Base-by-base conservation (phyloP, 352 stramenopile species). In the Peronospora farinosa region DNA sequence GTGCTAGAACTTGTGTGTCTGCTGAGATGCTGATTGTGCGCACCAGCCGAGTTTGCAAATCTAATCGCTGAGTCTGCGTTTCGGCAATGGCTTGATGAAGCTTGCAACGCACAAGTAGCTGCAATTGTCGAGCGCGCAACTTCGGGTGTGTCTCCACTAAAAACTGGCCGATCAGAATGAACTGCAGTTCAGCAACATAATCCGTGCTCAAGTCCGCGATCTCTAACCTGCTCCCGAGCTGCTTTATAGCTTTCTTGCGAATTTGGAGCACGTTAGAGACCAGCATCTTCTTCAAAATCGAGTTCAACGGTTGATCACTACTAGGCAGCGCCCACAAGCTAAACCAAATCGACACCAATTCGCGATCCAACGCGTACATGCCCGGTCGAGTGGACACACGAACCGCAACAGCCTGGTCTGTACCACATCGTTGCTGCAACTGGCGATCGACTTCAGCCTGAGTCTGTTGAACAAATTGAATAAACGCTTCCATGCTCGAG, bases 61-160 rank as follows among this genome's bases (percentile, higher is more conserved):
- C 51, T 10, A 27, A 21, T 30, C 38, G 44, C 16, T 60, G 28
- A 7, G 53, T 28, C 8, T 57, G 50, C 4, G 56, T 43, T 4
- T 53, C 19, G 0, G n/a, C 19, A 39, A 57, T 51, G 8, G 52
- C 27, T 40, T 61, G 39, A 8, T 55, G 48, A 36, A 60, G 50
- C 36, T 79, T 50, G 32, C 61, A 79, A 25, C 60, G 37, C 8
- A 84, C 55, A 0, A 88, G 56, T 25, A 88, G 37, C 37, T 82
- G 52, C 8, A 89, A 57, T 40, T 79, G 64, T 31, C 75, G 73
- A 5, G 63, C 63, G 33, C 69, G 70, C 15, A 86, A 58, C 46
- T 80, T 85, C n/a, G 80, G 80, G 36, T 91, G 78, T 6, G 70
- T 72, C 44, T 91, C 80, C 8, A 74, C 54, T 10, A 76, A 36